A percentile compares a stretch with the other conserved stretches of the same genome.
These are phyloP conservation scores for Hyaloscypha variabilis DNA, from an alignment of 495 filamentous ascomycete species.

Conservation along the genomic window DNA sequence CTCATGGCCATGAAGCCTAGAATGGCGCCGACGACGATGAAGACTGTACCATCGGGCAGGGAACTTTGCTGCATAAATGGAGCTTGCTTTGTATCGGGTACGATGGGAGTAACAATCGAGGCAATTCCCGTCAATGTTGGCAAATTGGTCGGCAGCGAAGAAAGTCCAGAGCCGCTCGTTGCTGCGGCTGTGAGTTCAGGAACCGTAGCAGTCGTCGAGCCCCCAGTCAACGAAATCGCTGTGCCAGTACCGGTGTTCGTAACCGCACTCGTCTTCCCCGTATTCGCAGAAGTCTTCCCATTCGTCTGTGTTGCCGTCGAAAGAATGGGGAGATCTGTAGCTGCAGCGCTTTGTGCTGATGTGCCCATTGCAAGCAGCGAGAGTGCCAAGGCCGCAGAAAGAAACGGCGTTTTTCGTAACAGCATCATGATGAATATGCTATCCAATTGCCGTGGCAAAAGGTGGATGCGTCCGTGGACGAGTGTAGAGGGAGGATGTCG, in stretches of 20 bases:
- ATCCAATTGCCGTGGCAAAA: background rate
- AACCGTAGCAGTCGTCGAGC: constrained; percentile 22
- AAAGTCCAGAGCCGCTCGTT: constrained; percentile 22
- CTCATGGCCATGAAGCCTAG: constrained; percentile 80
- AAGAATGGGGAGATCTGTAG: constrained; percentile 15
- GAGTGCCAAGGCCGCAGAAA: constrained; percentile 13
- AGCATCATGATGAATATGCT: constrained; percentile 23
- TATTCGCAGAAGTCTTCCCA: constrained; percentile 6
- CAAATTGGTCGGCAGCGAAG: constrained; percentile 26
- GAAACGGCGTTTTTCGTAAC: constrained; percentile 10
- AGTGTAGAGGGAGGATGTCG: background rate
- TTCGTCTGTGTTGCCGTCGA: constrained; percentile 9
- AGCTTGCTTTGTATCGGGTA: constrained; percentile 82
- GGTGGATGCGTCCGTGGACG: background rate
- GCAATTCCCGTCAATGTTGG: constrained; percentile 36
- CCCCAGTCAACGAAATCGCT: too few relatives aligned
- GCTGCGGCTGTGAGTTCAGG: constrained; percentile 26
- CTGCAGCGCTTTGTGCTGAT: background rate
- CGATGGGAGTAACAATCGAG: constrained; percentile 51
- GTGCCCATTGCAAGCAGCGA: constrained; percentile 15
- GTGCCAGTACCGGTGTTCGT: constrained; percentile 31
- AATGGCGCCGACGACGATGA: constrained; percentile 89
- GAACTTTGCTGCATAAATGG: constrained; percentile 96
- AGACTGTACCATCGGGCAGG: constrained; percentile 91
- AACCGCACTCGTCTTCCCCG: constrained; percentile 27